Evolutionary conservation across 371 early-diverging fungal species (phyloP).

Genomic region (Lichtheimia corymbifera): DNA sequence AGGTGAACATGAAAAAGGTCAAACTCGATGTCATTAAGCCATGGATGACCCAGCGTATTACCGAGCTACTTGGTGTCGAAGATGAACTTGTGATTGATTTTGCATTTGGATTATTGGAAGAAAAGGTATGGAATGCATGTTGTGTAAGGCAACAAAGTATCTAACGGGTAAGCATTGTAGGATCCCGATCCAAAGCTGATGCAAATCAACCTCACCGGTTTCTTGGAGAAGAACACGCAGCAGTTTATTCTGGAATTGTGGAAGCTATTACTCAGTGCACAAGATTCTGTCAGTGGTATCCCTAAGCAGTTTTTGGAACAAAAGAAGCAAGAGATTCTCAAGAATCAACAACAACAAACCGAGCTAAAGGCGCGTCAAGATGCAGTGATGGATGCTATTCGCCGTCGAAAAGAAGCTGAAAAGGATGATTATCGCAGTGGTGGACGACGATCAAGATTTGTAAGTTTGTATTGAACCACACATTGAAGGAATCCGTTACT

Average conservation of each 20-base stretch:
- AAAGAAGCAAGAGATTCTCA: conserved; percentile 78
- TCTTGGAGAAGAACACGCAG: conserved; percentile 83
- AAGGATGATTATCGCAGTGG: conserved; percentile 6
- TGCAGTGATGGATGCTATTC: conserved; percentile 46
- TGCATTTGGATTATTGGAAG: conserved; percentile 80
- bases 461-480: conserved; percentile 6
- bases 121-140: conserved; percentile 47
- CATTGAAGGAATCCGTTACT: too few relatives aligned
- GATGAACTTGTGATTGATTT: conserved; percentile 93
- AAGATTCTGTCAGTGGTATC: conserved; percentile 80
- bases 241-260: conserved; percentile 87
- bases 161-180: conserved; percentile 26
- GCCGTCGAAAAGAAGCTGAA: conserved; percentile 28
- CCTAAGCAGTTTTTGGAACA: conserved; percentile 83
- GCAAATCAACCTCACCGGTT: conserved; percentile 96
- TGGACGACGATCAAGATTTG: conserved; percentile 18
- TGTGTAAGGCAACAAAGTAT: not conserved
- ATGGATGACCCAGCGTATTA: conserved; percentile 84
- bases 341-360: conserved; percentile 36
- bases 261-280: conserved; percentile 89
- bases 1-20: conserved; percentile 90
- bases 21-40: conserved; percentile 84
- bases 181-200: conserved; percentile 83
- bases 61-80: conserved; percentile 84
- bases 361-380: conserved; percentile 30